These are phyloP conservation scores for Solanum hybrid DNA, from an alignment of 305 asterid species.

Conservation along the genomic window DNA sequence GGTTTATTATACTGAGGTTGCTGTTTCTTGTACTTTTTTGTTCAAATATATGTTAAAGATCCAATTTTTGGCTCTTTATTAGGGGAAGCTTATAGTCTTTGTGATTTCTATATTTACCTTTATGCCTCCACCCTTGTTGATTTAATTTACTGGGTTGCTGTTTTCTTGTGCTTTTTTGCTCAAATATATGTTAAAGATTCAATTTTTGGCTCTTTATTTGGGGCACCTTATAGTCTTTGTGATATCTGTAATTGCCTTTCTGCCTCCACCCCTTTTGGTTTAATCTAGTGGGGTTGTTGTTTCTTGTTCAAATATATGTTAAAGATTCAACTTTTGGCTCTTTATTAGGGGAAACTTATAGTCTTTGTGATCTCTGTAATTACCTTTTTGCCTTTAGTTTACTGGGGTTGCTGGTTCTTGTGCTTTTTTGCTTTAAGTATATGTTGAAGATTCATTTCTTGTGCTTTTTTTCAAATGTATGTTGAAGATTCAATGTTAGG, in stretches of 20 bases:
- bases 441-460: background rate
- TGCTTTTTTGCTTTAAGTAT: background rate
- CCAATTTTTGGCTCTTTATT: constrained; percentile 61
- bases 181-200: constrained; percentile 24
- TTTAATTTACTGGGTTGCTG: background rate
- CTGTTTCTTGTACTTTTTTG: background rate
- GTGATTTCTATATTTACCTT: background rate
- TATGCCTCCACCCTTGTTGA: background rate
- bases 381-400: background rate
- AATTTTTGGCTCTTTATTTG: constrained; percentile 61
- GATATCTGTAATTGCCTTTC: background rate
- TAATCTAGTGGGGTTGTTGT: background rate
- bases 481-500: background rate
- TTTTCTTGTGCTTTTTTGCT: background rate
- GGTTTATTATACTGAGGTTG: background rate
- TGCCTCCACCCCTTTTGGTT: background rate
- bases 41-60: constrained; percentile 23
- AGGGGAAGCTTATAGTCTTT: constrained; percentile 35
- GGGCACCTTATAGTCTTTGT: constrained; percentile 35
- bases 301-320: background rate
- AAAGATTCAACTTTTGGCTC: constrained; percentile 31
- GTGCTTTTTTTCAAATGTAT: background rate
- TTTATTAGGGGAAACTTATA: constrained; percentile 35
- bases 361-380: background rate
- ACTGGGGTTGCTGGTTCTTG: background rate